Evolutionary conservation across 78 protist species (phyloP).

Genomic region (Ministeria vibrans): DNA sequence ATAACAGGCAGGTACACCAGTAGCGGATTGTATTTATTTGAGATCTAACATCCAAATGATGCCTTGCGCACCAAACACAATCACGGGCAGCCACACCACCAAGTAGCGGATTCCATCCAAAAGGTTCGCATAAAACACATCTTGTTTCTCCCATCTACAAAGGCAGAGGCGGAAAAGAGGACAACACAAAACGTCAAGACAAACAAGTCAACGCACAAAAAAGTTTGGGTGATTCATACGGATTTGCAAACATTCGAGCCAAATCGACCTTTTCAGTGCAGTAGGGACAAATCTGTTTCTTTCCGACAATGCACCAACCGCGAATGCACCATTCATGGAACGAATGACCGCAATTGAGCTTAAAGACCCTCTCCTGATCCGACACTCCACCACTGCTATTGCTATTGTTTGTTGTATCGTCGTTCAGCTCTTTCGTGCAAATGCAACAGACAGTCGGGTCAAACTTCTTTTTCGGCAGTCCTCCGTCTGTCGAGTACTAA

Average conservation of each 20-base stretch:
- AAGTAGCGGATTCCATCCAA: constrained; percentile 4
- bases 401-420: too few species aligned
- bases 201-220: background rate
- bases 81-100: constrained; percentile 11
- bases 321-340: constrained; percentile 9
- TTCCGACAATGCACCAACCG: constrained; percentile 41
- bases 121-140: background rate
- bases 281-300: constrained; percentile 51
- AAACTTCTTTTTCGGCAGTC: background rate
- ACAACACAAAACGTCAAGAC: background rate
- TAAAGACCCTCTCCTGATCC: too few species aligned
- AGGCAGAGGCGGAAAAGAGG: background rate
- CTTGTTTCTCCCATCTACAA: constrained; percentile 7
- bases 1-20: too few species aligned
- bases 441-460: background rate
- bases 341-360: background rate
- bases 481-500: background rate
- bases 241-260: background rate
- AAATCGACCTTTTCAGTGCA: constrained; percentile 46
- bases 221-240: background rate
- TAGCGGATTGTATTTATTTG: background rate
- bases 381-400: too few species aligned
- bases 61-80: background rate
- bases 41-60: background rate
- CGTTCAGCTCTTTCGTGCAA: background rate